phyloP scores from a whole-genome alignment of 2,329 filamentous ascomycete species.

The Helotiales sp. region DNA sequence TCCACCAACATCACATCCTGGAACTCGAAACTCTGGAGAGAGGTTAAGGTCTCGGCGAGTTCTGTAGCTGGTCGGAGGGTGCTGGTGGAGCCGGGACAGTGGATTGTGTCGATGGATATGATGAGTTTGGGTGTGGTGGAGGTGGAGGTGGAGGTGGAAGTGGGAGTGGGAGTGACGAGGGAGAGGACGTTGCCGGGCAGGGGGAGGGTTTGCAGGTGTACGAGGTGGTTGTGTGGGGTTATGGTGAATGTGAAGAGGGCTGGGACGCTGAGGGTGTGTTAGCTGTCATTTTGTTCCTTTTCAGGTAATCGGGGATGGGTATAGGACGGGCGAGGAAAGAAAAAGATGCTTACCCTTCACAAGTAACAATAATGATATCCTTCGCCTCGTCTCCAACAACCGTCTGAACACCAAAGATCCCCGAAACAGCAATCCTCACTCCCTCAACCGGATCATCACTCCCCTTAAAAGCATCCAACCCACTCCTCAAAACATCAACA shows the following conservation, averaged over 20 bases:
- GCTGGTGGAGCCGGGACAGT: slow-evolving; percentile 55
- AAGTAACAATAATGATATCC: slow-evolving; percentile 56
- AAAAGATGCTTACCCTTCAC: slow-evolving; percentile 57
- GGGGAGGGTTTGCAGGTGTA: slow-evolving; percentile 55
- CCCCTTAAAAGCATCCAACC: slow-evolving; percentile 6
- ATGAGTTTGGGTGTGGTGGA: slow-evolving; percentile 38
- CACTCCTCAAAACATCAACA: slow-evolving; percentile 50
- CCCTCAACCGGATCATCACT: slow-evolving; percentile 18
- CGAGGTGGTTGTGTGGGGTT: slow-evolving; percentile 53
- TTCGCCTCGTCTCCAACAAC: slow-evolving; percentile 42
- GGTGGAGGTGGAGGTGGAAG: no score
- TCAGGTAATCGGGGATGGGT: background rate
- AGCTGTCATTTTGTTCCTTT: slow-evolving; percentile 19
- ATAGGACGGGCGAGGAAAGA: no score
- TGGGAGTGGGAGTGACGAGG: no score
- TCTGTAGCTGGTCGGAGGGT: slow-evolving; percentile 38
- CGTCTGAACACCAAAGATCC: slow-evolving; percentile 40
- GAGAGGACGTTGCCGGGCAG: slow-evolving; percentile 65
- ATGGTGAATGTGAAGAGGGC: slow-evolving; percentile 71
- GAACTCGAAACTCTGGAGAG: slow-evolving; percentile 27
- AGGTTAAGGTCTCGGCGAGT: slow-evolving; percentile 7
- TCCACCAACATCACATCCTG: slow-evolving; percentile 17
- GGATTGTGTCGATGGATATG: slow-evolving; percentile 59
- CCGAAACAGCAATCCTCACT: slow-evolving; percentile 45
- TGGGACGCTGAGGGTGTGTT: slow-evolving; percentile 51